Base-by-base conservation (phyloP, 2,329 filamentous ascomycete species). In the Emergomyces orientalis region DNA sequence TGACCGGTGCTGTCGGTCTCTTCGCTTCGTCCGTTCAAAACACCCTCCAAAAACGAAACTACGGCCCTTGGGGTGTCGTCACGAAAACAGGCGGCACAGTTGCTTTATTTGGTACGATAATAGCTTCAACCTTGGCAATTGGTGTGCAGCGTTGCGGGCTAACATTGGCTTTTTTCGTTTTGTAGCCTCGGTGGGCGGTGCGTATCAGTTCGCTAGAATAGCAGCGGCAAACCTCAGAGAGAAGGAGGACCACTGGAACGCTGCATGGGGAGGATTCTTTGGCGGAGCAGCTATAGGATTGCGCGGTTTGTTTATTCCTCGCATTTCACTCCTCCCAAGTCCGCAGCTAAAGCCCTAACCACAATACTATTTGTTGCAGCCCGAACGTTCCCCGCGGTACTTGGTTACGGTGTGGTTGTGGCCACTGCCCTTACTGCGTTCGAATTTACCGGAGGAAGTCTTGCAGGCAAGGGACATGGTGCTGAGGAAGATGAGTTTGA, bases 151-250 rank as follows among this genome's bases (percentile, higher is more conserved):
- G 3, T 7, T 37, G 30, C 51, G 27, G 37, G 59, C 56, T 47
- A 17, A 51, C 39, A 39, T n/a, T 49, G 30, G 59, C 27, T 58
- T 13, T 5, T 27, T 27, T 60, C 58, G 54, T 49, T 22, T 56
- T 69, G 61, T 69, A 92, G 89, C 86, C 72, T 84, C 85, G 49
- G 85, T 87, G 76, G 89, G 89, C 71, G 86, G 85, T 71, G 83
- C 87, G 65, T 96, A 91, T 77, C 83, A 85, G 70, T 96, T 97
- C 80, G 82, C 87, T 69, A 87, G 84, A 70, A 84, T 83, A 69
- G 88, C 90, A 59, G 82, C 88, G 55, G 90, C 90, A 75, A 97
- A 97, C 79, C 80, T 97, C 68, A 87, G 91, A 71, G 83, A 91
- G 77, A 91, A 88, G 79, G 85, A 96, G 64, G 92, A 96, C 74